Evolutionary conservation across 164 flowering plant species (phyloP), one percentile per base, ranked within the genome.

Genomic region (Saururus chinensis): DNA sequence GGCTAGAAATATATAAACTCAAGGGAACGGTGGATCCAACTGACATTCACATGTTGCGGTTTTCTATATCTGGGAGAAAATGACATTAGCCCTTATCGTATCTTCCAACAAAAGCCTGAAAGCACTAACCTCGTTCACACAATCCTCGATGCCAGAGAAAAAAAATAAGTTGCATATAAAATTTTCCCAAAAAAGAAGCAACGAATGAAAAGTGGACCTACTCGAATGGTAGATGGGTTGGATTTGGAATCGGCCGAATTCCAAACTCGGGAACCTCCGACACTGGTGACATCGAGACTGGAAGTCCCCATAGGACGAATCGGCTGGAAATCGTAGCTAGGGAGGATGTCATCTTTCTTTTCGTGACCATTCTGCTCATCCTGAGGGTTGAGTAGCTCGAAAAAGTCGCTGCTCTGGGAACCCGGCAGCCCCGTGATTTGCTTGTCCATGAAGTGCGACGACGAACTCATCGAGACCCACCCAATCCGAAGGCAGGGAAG

Each of bases 251-350:
- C 88, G 20, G 71, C 66, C 4, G 91, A 83, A 55, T 51, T 77
- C 90, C 90, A 80, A 73, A 49, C 67, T 80, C 89, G 79, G 70
- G 76, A 52, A 25, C 71, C 82, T 21, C 68, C 53, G 35, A 41
- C 58, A 65, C 41, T 57, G 54, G 45, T 51, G n/a, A 62, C 75
- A 21, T 79, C 86, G 19, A 73, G 64, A 68, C 61, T 70, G 12
- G 48, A 22, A 19, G 80, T 56, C 1, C 56, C 64, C 42, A 49
- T 14, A 9, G 84, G 80, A 9, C 90, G 86, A 59, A 86, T 80
- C 19, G 95, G 96, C 71, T 82, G 84, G 69, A 92, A 92, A 77
- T 89, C 96, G 66, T 89, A 92, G 69, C 75, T 89, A 21, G 98
- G 80, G 17, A 84, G 54, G 64, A 89, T 86, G 68, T 82, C 89